These are phyloP conservation scores for Avena insularis DNA, from an alignment of 176 grass and related monocot genomes.

Conservation along the genomic window DNA sequence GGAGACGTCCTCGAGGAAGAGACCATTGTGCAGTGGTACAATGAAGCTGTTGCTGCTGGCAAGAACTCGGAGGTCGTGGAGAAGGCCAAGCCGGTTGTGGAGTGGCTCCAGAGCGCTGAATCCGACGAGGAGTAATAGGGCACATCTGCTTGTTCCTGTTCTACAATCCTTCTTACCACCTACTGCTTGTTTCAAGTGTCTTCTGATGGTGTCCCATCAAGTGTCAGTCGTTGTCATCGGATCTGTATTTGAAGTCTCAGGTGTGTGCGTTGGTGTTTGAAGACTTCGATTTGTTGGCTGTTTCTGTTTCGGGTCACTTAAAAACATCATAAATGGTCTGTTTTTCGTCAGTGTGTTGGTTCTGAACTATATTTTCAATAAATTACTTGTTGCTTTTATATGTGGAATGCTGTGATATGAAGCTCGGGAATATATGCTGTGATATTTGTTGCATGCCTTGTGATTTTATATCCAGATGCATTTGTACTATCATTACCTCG, in stretches of 20 bases:
- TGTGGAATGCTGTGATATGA: not conserved
- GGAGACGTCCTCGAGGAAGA: slow-evolving; percentile 82
- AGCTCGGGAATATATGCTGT: not conserved
- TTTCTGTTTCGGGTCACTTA: not conserved
- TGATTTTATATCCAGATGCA: not conserved
- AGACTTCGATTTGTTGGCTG: not conserved
- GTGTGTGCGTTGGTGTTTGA: not conserved
- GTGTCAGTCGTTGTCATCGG: not conserved
- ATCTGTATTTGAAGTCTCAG: not conserved
- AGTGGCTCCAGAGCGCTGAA: slow-evolving; percentile 87
- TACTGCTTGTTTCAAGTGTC: not conserved
- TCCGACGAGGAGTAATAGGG: slow-evolving; percentile 62
- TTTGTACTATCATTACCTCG: not conserved
- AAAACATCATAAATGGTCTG: not conserved
- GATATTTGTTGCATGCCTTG: not conserved
- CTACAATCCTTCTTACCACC: not conserved
- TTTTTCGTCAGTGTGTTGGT: not conserved
- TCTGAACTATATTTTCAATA: not conserved
- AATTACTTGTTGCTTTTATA: not conserved
- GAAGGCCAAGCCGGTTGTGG: slow-evolving; percentile 68
- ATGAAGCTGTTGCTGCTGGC: slow-evolving; percentile 46
- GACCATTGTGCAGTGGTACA: slow-evolving; percentile 66
- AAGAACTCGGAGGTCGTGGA: slow-evolving; percentile 57
- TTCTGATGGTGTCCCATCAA: not conserved
- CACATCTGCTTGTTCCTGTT: no score